These are phyloP conservation scores for Lichenothelia convexa DNA, from an alignment of 495 filamentous ascomycete species.

Conservation along the genomic window DNA sequence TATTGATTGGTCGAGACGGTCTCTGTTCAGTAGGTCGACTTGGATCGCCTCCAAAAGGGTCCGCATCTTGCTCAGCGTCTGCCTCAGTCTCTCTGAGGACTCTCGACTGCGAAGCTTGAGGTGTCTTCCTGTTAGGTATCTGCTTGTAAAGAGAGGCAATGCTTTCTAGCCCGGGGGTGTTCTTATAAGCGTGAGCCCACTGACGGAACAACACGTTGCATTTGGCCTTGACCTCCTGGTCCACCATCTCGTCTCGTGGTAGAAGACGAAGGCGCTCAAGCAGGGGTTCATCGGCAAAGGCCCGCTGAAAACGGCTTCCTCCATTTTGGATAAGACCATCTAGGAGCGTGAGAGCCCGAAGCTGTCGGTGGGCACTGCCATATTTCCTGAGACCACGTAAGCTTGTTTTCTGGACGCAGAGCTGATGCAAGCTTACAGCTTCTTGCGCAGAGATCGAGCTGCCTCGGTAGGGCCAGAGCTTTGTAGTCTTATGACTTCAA, in stretches of 20 bases:
- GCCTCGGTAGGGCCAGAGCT: conserved; percentile 75
- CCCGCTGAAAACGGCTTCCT: conserved; percentile 68
- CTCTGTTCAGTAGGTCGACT: background rate
- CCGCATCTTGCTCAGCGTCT: conserved; percentile 30
- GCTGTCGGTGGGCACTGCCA: conserved; percentile 76
- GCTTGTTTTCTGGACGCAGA: background rate
- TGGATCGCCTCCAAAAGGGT: conserved; percentile 21
- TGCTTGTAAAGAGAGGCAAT: conserved; percentile 69
- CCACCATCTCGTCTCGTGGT: conserved; percentile 67
- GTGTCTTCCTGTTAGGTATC: conserved; percentile 46
- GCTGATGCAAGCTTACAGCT: conserved; percentile 41
- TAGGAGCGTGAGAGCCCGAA: conserved; percentile 76
- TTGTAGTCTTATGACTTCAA: conserved; percentile 86
- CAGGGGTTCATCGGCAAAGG: conserved; percentile 80
- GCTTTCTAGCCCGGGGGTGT: conserved; percentile 59
- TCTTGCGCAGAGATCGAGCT: conserved; percentile 85
- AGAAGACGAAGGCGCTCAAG: conserved; percentile 83
- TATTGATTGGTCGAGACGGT: background rate
- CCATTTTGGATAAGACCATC: conserved; percentile 93
- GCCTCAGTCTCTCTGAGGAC: conserved; percentile 58
- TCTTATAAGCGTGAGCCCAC: conserved; percentile 75
- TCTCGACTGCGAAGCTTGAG: conserved; percentile 52
- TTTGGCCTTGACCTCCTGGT: conserved; percentile 68
- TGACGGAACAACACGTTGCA: conserved; percentile 69
- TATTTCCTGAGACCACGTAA: conserved; percentile 47